These are phyloP conservation scores for Backusella luteola DNA, from an alignment of 192 early-diverging fungal genomes.

Conservation along the genomic window DNA sequence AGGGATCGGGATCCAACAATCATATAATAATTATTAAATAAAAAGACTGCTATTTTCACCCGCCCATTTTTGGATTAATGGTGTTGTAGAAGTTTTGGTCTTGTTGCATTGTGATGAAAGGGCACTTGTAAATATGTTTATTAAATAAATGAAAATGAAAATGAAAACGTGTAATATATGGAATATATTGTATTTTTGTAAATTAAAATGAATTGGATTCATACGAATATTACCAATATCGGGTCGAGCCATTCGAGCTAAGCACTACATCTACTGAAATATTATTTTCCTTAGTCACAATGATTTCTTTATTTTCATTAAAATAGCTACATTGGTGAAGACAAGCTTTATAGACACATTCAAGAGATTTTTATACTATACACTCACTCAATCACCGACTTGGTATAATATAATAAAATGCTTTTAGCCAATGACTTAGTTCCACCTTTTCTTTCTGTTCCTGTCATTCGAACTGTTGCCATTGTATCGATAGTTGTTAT, in stretches of 20 bases:
- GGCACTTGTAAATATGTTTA: too few relatives aligned
- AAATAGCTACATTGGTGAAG: too few relatives aligned
- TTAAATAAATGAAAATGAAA: too few relatives aligned
- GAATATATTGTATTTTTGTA: too few relatives aligned
- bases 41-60: too few relatives aligned
- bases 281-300: not conserved
- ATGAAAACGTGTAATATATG: not conserved
- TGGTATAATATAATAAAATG: not conserved
- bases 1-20: too few relatives aligned
- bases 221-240: not conserved
- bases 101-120: not conserved
- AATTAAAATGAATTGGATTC: not conserved
- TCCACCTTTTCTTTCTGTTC: not conserved
- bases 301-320: too few relatives aligned
- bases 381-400: not conserved
- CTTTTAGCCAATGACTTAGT: not conserved
- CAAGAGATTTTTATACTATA: not conserved
- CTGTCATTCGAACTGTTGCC: not conserved
- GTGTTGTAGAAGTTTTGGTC: not conserved
- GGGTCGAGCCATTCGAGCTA: not conserved
- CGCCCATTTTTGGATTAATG: too few relatives aligned
- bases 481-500: not conserved
- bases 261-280: not conserved
- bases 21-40: too few relatives aligned
- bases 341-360: too few relatives aligned